These are phyloP conservation scores for Pseudozyma sp. DNA, from an alignment of 1,284 basidiomycete species.

Conservation along the genomic window DNA sequence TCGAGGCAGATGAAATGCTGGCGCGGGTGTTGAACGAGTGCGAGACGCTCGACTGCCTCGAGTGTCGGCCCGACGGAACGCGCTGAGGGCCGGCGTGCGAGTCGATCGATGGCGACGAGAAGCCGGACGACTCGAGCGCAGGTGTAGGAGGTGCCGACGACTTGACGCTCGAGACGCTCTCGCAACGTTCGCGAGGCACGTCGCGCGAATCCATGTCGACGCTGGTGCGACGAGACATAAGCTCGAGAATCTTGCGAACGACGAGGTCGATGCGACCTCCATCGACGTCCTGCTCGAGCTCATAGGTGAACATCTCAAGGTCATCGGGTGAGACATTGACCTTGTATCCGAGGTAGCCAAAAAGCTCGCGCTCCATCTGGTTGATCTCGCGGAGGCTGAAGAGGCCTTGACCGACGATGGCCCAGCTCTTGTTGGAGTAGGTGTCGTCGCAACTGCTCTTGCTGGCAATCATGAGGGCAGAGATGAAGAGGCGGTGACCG, in stretches of 20 bases:
- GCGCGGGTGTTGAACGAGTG: constrained; percentile 39
- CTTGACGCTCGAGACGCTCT: constrained; percentile 40
- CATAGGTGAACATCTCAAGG: constrained; percentile 58
- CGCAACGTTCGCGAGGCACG: constrained; percentile 29
- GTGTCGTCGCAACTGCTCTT: constrained; percentile 68
- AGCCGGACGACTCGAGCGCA: constrained; percentile 35
- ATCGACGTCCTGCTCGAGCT: constrained; percentile 52
- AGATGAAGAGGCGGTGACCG: constrained; percentile 68
- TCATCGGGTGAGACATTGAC: constrained; percentile 63
- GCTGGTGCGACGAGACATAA: constrained; percentile 39
- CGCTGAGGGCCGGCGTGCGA: constrained; percentile 43
- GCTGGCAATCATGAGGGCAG: constrained; percentile 68
- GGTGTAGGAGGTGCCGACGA: constrained; percentile 34
- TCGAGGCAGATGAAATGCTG: constrained; percentile 45
- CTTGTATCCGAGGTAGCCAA: constrained; percentile 66
- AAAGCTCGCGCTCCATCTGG: constrained; percentile 69
- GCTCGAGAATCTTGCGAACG: constrained; percentile 35
- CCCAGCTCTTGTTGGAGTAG: constrained; percentile 69
- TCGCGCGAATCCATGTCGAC: constrained; percentile 17
- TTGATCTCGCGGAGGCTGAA: constrained; percentile 67
- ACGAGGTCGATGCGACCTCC: constrained; percentile 39
- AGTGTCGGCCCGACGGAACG: constrained; percentile 31
- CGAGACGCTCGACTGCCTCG: constrained; percentile 42
- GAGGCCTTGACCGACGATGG: constrained; percentile 67
- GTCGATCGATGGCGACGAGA: constrained; percentile 44